Evolutionary conservation across 2,329 filamentous ascomycete species (phyloP).

Genomic region (Biscogniauxia sp.): DNA sequence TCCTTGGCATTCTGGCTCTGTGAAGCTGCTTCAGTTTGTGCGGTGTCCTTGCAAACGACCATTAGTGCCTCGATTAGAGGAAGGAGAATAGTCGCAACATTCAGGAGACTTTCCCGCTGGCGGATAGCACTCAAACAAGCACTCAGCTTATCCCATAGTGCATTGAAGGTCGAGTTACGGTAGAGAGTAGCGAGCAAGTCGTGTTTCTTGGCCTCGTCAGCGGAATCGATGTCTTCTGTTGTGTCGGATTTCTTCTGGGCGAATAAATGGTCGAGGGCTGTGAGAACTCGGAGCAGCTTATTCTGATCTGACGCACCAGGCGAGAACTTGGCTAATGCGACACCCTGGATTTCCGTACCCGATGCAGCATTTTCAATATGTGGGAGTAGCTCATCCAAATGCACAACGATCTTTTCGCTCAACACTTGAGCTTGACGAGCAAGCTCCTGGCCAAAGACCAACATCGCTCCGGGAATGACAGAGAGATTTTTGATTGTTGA

Average conservation of each 20-base stretch:
- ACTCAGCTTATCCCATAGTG: slow-evolving; percentile 89
- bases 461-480: slow-evolving; percentile 84
- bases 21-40: slow-evolving; percentile 62
- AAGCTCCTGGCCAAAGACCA: slow-evolving; percentile 88
- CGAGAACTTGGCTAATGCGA: slow-evolving; percentile 92
- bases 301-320: slow-evolving; percentile 95
- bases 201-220: slow-evolving; percentile 64
- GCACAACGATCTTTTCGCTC: slow-evolving; percentile 78
- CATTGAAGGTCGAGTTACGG: slow-evolving; percentile 84
- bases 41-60: slow-evolving; percentile 99
- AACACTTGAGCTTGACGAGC: slow-evolving; percentile 82
- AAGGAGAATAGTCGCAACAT: slow-evolving; percentile 91
- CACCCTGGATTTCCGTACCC: slow-evolving; percentile 91
- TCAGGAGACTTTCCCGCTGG: slow-evolving; percentile 91
- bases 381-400: slow-evolving; percentile 79
- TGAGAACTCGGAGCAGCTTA: slow-evolving; percentile 87
- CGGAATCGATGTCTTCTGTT: slow-evolving; percentile 47
- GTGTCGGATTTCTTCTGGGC: slow-evolving; percentile 64
- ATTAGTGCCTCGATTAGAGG: slow-evolving; percentile 95
- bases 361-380: slow-evolving; percentile 85
- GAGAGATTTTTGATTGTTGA: slow-evolving; percentile 99
- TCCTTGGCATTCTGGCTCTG: slow-evolving; percentile 58
- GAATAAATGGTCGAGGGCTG: slow-evolving; percentile 93
- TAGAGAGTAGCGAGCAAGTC: slow-evolving; percentile 86
- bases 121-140: slow-evolving; percentile 85